Evolutionary conservation across 2,329 filamentous ascomycete species (phyloP).

Genomic region (Trichoderma sp.): DNA sequence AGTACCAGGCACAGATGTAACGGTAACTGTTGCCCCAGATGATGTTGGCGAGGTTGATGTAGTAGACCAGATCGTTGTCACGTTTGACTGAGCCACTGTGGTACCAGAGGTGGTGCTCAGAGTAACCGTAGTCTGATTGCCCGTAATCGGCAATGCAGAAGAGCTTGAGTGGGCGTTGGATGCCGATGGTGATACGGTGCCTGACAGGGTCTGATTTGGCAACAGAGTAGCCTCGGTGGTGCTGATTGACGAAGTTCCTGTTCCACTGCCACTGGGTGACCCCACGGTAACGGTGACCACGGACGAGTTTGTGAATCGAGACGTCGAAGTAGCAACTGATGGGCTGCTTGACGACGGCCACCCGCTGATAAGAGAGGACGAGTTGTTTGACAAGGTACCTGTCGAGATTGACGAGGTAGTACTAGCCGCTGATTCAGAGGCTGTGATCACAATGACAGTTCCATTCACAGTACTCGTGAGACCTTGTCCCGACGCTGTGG

Average conservation of each 20-base stretch:
- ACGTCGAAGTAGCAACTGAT: slow-evolving; percentile 9
- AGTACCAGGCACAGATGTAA: neutral
- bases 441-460: slow-evolving; percentile 12
- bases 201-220: slow-evolving; percentile 12
- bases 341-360: slow-evolving; percentile 2
- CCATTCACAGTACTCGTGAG: slow-evolving; percentile 19
- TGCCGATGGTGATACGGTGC: slow-evolving; percentile 7
- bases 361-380: slow-evolving; percentile 1
- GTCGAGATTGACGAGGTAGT: slow-evolving; percentile 8
- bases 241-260: neutral
- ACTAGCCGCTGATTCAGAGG: neutral
- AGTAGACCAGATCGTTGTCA: neutral
- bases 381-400: neutral
- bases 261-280: neutral
- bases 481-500: neutral
- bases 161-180: neutral
- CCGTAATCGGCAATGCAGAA: slow-evolving; percentile 8
- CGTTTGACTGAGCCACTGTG: neutral
- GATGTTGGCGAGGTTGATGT: slow-evolving; percentile 6
- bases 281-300: slow-evolving; percentile 5
- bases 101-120: neutral
- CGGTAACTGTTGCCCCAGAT: neutral
- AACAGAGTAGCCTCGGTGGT: slow-evolving; percentile 17
- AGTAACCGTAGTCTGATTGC: slow-evolving; percentile 16
- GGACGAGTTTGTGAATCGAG: slow-evolving; percentile 22